Evolutionary conservation across 345 rosid species (phyloP), one percentile per base, ranked within the genome.

Genomic region (Microthlaspi erraticum): DNA sequence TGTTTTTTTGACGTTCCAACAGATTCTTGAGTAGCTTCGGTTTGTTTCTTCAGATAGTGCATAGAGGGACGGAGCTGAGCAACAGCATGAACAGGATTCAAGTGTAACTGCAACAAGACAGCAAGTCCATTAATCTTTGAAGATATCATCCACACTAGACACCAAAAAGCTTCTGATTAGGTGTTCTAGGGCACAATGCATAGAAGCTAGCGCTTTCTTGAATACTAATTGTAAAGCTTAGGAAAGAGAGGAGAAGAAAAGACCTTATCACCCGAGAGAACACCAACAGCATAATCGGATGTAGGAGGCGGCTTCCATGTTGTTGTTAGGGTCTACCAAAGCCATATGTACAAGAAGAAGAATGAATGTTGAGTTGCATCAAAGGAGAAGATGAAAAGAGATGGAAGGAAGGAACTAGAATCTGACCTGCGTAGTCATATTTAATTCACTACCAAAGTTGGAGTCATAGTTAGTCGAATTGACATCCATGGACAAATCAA

Each of bases 11-110:
- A 82, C 34, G 84, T 68, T 72, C 83, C 70, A 8, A 37, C 80
- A 59, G 83, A 70, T 73, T 80, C 89, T 45, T 68, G 64, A 14
- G 76, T 54, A 16, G 75, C 52, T 49, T 70, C 63, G 31, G 75
- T 70, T 58, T 60, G 74, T 48, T 60, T 81, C 76, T 80, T 86
- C 74, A 84, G 69, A 77, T 82, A 81, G n/a, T 77, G 68, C 79
- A 83, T 45, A 2, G 91, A 86, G 5, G 97, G 96, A 48, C 93
- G 88, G 60, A 93, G 94, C 80, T 93, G 96, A 77, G 86, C 88
- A 74, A 83, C 86, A 55, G 93, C 84, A 80, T 86, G 82, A 69
- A 91, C 73, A 64, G 90, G 98, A 81, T 91, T 93, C 84, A 93
- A 71, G 79, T 85, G 77, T 61, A 91, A 79, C 98, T 93, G 89